These are phyloP conservation scores for Fraxinus quadrangulata DNA, from an alignment of 257 asterid species.

Conservation along the genomic window DNA sequence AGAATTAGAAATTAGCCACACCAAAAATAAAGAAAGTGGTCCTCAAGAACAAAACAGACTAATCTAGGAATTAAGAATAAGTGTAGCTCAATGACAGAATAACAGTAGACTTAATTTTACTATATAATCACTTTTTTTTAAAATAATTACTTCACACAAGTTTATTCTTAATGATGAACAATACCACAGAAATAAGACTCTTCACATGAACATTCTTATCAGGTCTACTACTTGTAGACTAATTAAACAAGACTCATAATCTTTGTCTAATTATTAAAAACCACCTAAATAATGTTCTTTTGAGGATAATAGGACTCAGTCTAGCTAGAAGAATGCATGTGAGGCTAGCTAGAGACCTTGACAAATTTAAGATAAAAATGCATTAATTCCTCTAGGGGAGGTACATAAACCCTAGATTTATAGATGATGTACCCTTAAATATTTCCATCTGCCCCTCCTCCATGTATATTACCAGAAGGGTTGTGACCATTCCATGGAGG, in stretches of 20 bases:
- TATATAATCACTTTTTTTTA: slow-evolving; percentile 12
- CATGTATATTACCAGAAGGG: slow-evolving; percentile 17
- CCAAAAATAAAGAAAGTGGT: slow-evolving; percentile 29
- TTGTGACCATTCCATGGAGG: slow-evolving; percentile 41
- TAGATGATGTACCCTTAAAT: slow-evolving; percentile 23
- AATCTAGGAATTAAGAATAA: slow-evolving; percentile 13
- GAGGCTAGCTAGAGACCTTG: slow-evolving; percentile 23
- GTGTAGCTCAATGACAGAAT: slow-evolving; percentile 22
- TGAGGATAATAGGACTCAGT: slow-evolving; percentile 2
- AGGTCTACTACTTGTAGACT: background rate
- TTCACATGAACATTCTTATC: background rate
- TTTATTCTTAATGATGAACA: slow-evolving; percentile 28
- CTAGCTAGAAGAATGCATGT: slow-evolving; percentile 21
- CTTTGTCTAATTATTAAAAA: slow-evolving; percentile 2
- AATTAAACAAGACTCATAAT: background rate
- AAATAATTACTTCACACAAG: slow-evolving; percentile 1
- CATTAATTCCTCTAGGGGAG: slow-evolving; percentile 23
- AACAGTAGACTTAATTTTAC: slow-evolving; percentile 27
- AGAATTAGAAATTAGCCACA: background rate
- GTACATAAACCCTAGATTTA: slow-evolving; percentile 38
- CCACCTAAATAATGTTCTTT: slow-evolving; percentile 2
- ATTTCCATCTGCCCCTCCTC: slow-evolving; percentile 37
- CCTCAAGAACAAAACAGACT: slow-evolving; percentile 18
- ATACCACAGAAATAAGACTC: slow-evolving; percentile 10
- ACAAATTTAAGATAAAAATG: background rate